Evolutionary conservation across 1,284 basidiomycete species (phyloP), one percentile per base, ranked within the genome.

Genomic region (Caloboletus firmus): DNA sequence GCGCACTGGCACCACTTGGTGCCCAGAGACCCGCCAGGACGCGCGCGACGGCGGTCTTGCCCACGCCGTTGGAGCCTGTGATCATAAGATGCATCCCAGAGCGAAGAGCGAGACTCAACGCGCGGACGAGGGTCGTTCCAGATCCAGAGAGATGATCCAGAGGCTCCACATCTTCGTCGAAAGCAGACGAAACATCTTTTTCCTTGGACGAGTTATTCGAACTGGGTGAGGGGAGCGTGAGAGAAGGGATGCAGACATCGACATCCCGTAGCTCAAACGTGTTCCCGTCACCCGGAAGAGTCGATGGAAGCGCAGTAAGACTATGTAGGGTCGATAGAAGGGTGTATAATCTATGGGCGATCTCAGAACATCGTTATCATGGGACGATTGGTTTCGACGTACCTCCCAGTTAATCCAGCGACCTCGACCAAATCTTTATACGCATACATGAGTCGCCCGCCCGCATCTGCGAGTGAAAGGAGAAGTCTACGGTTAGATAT

Each of bases 401-500:
- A 68, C 63, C 95, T 84, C 32, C 87, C 89, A 1, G 95, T 98
- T 61, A 95, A 87, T 10, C 95, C 95, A 0, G 94, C 93, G 26
- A 98, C 82, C 69, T 97, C 93, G 40, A 97, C 86, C 2, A 99
- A 78, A 63, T 96, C 94, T 66, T 93, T 93, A 72, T 93, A 92
- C 8, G 90, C 89, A 67, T 92, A 93, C 91, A 94, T 94, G 40
- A 97, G 76, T 35, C 94, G 81, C 2, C 95, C 94, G 20, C 95
- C 96, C 0, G 95, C 96, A 65, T 99, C 95, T 4, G 95, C 95
- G 6, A 98, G 83, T 0, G 95, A 95, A 34, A 98, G 79, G 3
- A 98, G 79, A 5, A 98, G 81, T 20, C 95, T 83, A n/a, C 95
- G 84, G 59, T 95, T 97, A 22, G 95, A 96, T 53, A 98, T 94